These are phyloP conservation scores for Raffaelea deltoideospora DNA, from an alignment of 2,329 filamentous ascomycete genomes.

Conservation along the genomic window DNA sequence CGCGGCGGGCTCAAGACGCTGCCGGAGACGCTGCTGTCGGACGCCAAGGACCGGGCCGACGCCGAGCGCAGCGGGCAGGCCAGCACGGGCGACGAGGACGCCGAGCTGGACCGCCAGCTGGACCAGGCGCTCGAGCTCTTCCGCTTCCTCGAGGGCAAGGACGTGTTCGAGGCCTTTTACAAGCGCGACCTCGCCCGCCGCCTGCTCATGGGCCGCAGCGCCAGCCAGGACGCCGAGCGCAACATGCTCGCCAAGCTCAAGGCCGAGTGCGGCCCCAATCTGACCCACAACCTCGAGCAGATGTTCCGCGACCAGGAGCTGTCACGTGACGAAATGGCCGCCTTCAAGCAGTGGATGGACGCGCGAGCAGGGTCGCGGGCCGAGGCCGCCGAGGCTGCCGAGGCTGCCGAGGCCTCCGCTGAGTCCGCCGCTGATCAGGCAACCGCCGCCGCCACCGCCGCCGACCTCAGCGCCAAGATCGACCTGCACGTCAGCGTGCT, in stretches of 20 bases:
- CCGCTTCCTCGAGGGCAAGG: constrained; percentile 92
- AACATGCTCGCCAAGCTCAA: constrained; percentile 89
- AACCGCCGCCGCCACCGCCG: background rate
- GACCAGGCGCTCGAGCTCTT: constrained; percentile 90
- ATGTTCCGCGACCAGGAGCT: constrained; percentile 99
- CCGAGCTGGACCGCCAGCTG: constrained; percentile 79
- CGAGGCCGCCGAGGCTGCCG: constrained; percentile 24
- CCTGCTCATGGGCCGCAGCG: constrained; percentile 80
- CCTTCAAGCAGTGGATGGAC: constrained; percentile 52
- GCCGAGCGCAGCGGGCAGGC: constrained; percentile 48
- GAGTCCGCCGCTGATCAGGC: too few species aligned
- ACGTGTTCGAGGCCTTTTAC: constrained; percentile 97
- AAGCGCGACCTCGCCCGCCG: constrained; percentile 90
- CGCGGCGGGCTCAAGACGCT: constrained; percentile 77
- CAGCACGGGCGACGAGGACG: constrained; percentile 71
- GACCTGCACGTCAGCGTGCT: constrained; percentile 80
- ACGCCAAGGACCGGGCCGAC: constrained; percentile 39
- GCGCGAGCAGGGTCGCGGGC: background rate
- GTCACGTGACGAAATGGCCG: constrained; percentile 80
- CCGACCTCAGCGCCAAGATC: constrained; percentile 30
- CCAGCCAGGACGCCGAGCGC: constrained; percentile 86
- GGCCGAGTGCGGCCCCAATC: constrained; percentile 81
- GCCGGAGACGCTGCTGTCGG: constrained; percentile 51
- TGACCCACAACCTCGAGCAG: constrained; percentile 93
- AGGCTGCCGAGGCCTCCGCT: too few species aligned